These are phyloP conservation scores for Aspergillus nomiae DNA, from an alignment of 2,329 filamentous ascomycete genomes.

Conservation along the genomic window DNA sequence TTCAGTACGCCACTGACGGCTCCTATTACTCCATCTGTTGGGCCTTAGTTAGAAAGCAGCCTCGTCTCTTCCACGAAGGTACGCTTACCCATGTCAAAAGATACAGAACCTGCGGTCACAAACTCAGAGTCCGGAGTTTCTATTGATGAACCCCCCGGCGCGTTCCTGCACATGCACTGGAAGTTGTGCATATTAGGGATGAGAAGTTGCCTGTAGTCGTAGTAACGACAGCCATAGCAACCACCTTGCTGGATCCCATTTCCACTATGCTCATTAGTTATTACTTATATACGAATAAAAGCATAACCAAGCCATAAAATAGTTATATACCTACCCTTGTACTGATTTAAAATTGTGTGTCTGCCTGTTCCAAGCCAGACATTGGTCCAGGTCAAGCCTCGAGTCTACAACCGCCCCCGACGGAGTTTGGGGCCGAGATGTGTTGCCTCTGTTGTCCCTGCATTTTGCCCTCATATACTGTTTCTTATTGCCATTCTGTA, in stretches of 20 bases:
- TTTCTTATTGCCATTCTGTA: no score
- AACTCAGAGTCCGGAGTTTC: no score
- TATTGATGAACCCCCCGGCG: no score
- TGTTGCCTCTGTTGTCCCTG: no score
- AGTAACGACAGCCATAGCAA: not conserved
- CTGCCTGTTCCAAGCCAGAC: not conserved
- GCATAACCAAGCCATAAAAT: no score
- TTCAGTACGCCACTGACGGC: not conserved
- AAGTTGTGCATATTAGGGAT: no score
- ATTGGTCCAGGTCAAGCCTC: not conserved
- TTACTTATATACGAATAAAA: no score
- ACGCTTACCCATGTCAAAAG: not conserved
- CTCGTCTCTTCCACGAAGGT: not conserved
- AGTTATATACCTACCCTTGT: not conserved
- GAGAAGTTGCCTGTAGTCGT: no score
- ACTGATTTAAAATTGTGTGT: not conserved
- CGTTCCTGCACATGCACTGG: no score
- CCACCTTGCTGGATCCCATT: not conserved
- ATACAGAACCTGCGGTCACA: no score
- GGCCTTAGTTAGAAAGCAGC: not conserved
- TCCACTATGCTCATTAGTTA: not conserved
- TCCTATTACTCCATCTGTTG: not conserved
- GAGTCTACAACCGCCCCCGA: not conserved
- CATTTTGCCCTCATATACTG: no score
- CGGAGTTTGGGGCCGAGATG: no score